These are phyloP conservation scores for Penicillium dipodomyicola DNA, from an alignment of 495 filamentous ascomycete species.

Conservation along the genomic window DNA sequence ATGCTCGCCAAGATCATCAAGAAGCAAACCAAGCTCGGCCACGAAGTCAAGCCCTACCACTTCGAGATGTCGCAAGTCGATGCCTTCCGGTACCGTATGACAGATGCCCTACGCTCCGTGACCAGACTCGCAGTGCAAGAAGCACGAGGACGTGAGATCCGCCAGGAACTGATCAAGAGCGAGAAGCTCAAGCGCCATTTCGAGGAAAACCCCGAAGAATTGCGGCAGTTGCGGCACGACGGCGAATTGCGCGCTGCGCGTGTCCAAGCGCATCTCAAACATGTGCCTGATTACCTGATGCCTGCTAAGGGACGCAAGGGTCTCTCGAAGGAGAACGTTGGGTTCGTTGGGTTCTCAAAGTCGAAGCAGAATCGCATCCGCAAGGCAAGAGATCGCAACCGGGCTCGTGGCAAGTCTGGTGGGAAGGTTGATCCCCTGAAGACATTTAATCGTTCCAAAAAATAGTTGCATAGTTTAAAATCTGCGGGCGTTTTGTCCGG, in stretches of 20 bases:
- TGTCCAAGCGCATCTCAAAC: slow-evolving; percentile 85
- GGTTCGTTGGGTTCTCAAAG: slow-evolving; percentile 77
- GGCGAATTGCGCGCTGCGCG: slow-evolving; percentile 75
- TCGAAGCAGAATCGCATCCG: slow-evolving; percentile 68
- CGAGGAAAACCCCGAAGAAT: slow-evolving; percentile 90
- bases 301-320: slow-evolving; percentile 73
- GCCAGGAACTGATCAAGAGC: slow-evolving; percentile 83
- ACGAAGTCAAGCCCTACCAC: slow-evolving; percentile 80
- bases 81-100: slow-evolving; percentile 91
- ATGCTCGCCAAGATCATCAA: slow-evolving; percentile 70
- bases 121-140: slow-evolving; percentile 83
- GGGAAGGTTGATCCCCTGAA: slow-evolving; percentile 80
- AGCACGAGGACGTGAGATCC: slow-evolving; percentile 80
- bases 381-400: slow-evolving; percentile 64
- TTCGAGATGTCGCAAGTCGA: slow-evolving; percentile 95
- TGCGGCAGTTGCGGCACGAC: slow-evolving; percentile 86
- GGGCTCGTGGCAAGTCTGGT: slow-evolving; percentile 50
- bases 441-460: slow-evolving; percentile 65
- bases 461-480: slow-evolving; percentile 22
- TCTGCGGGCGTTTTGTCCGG: slow-evolving; percentile 18
- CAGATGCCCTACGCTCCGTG: slow-evolving; percentile 79
- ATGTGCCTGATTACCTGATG: slow-evolving; percentile 93
- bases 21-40: slow-evolving; percentile 67
- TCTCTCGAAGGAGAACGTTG: slow-evolving; percentile 57
- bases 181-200: slow-evolving; percentile 94